Conservation (phyloP, 768 basidiomycete genomes). For the Mycena indigotica region DNA sequence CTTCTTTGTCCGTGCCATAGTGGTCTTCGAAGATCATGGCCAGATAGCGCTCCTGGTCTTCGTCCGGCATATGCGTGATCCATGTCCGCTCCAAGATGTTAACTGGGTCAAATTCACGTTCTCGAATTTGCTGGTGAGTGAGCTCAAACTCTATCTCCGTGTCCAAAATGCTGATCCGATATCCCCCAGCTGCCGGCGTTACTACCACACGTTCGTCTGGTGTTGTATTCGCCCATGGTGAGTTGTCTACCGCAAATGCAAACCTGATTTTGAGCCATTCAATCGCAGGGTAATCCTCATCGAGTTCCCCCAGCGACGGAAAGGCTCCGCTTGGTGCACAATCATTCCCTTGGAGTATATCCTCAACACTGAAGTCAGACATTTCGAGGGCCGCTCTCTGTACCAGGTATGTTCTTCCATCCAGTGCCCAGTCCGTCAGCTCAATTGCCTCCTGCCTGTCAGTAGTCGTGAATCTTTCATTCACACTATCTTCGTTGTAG, state of each 20-base stretch:
- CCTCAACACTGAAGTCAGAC: background rate
- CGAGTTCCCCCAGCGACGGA: background rate
- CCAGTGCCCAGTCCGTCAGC: conserved; percentile 10
- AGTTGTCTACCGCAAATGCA: background rate
- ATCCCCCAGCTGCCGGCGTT: background rate
- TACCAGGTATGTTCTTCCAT: conserved; percentile 8
- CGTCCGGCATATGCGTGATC: background rate
- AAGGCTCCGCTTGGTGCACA: background rate
- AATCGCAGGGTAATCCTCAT: conserved; percentile 12
- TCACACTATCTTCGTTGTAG: background rate
- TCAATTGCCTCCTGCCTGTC: conserved; percentile 5
- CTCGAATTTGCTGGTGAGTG: background rate
- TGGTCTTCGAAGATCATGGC: background rate
- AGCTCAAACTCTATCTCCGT: background rate
- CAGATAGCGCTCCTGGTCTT: background rate
- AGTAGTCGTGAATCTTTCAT: conserved; percentile 3
- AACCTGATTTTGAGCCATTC: conserved; percentile 5
- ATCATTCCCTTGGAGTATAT: conserved; percentile 7
- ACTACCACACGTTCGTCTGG: background rate
- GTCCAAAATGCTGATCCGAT: background rate
- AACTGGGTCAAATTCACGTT: background rate
- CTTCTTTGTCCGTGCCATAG: background rate
- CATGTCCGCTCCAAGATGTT: background rate
- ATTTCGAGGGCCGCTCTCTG: background rate
- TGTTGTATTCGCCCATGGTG: background rate